Evolutionary conservation across 495 filamentous ascomycete genomes (phyloP), one percentile per base, ranked within the genome.

Genomic region (Neurospora sp.): DNA sequence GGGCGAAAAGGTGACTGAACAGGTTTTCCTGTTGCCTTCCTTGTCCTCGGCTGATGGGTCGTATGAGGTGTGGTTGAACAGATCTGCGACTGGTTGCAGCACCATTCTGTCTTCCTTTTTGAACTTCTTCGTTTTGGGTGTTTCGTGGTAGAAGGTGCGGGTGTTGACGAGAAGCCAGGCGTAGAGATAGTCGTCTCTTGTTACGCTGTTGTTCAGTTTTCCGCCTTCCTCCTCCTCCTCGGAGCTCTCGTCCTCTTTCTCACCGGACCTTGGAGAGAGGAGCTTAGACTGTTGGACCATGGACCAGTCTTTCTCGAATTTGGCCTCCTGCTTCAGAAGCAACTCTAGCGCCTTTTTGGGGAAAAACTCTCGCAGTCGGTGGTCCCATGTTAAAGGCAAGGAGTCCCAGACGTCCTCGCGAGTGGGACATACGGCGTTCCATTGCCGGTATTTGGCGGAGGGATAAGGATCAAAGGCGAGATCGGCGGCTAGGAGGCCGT

Each of bases 121-220:
- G 0, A 88, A 86, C n/a, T 20, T 68, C 70, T 89, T 86, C 68
- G 84, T 80, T 5, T 80, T 83, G 2, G 84, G 82, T 22, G 82
- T 84, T n/a, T 88, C 82, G 82, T 88, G 92, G 78, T 91, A 95
- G 78, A 97, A 94, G 40, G 90, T 91, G 69, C 94, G 87, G 3
- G 93, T 94, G 76, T 96, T 96, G 66, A 95, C 89, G 70, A 93
- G 87, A 16, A 91, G 84, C 94, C 94, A 97, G 74, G 88, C 82
- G 79, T 95, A 91, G 5, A 85, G 83, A 79, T 91, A 95, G 9
- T 79, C 76, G 1, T 85, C 82, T 75, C 86, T 85, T 11, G 85
- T 76, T 2, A 89, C 81, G 16, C 83, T 75, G 2, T 87, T 87
- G 70, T 66, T 35, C 27, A 89, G 14, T 37, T 9, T 9, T 8